Evolutionary conservation across 305 asterid genomes (phyloP).

Genomic region (Fraxinus greggii): DNA sequence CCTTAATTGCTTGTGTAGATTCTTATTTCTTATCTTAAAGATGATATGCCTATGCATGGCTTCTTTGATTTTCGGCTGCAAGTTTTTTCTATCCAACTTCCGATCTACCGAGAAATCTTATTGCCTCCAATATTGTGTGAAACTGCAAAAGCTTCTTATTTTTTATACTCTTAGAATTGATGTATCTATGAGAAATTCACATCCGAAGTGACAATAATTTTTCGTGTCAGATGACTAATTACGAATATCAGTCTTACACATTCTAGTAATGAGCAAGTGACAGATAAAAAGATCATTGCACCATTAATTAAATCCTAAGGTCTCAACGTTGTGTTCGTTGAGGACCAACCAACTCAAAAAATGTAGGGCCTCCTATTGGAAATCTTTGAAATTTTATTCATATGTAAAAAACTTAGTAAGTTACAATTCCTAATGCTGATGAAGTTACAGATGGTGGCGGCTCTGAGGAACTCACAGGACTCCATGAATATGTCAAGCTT

Average conservation of each 20-base stretch:
- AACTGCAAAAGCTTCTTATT: neutral
- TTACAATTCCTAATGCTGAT: slow-evolving; percentile 22
- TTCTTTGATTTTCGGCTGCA: neutral
- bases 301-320: neutral
- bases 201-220: neutral
- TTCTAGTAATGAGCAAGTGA: neutral
- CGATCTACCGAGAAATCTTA: neutral
- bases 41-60: neutral
- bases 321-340: neutral
- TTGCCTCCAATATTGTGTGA: neutral
- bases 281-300: neutral
- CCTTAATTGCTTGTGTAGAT: neutral
- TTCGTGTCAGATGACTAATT: neutral
- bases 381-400: neutral
- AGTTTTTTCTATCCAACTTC: neutral
- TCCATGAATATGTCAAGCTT: slow-evolving; percentile 72
- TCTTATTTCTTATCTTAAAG: neutral
- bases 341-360: neutral
- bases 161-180: neutral
- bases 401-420: neutral
- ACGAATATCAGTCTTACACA: neutral
- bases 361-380: neutral
- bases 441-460: slow-evolving; percentile 76
- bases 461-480: slow-evolving; percentile 70
- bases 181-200: neutral